phyloP scores from a whole-genome alignment of 1,284 basidiomycete genomes.

The Exobasidium rhododendri region DNA sequence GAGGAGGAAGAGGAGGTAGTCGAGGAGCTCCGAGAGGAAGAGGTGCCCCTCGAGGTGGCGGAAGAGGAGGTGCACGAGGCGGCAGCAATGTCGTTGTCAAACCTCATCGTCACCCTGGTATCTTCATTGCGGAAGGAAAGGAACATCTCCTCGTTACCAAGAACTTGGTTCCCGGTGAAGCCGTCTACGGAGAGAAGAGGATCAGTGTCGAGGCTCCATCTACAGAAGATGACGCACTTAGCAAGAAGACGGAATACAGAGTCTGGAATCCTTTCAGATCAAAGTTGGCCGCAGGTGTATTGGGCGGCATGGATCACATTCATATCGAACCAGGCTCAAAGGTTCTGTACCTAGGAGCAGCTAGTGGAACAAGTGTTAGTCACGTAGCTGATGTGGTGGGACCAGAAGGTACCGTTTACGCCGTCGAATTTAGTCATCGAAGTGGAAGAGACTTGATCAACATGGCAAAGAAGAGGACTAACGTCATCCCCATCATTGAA shows the following conservation, averaged over 20 bases:
- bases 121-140: constrained; percentile 66
- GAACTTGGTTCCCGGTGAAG: constrained; percentile 94
- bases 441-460: constrained; percentile 96
- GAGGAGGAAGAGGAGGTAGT: constrained; percentile 24
- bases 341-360: constrained; percentile 96
- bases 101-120: constrained; percentile 88
- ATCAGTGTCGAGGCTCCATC: constrained; percentile 63
- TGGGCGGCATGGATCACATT: constrained; percentile 91
- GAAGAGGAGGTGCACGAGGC: constrained; percentile 61
- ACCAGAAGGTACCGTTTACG: constrained; percentile 93
- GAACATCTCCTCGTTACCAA: constrained; percentile 96
- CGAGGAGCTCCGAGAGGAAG: constrained; percentile 34
- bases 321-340: constrained; percentile 91
- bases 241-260: constrained; percentile 85
- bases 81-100: constrained; percentile 78
- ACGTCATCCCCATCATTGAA: constrained; percentile 97
- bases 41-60: constrained; percentile 47
- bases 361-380: constrained; percentile 90
- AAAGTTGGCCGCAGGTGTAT: constrained; percentile 93
- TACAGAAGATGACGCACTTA: constrained; percentile 63
- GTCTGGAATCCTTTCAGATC: constrained; percentile 99
- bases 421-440: constrained; percentile 95
- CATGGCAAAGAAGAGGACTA: constrained; percentile 99
- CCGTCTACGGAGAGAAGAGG: constrained; percentile 93
- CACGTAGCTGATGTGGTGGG: constrained; percentile 99